Percentiles rank a stretch among this genome's conserved stretches.
These are phyloP conservation scores for Grosmannia serpens DNA, from an alignment of 2,329 filamentous ascomycete genomes.

Conservation along the genomic window DNA sequence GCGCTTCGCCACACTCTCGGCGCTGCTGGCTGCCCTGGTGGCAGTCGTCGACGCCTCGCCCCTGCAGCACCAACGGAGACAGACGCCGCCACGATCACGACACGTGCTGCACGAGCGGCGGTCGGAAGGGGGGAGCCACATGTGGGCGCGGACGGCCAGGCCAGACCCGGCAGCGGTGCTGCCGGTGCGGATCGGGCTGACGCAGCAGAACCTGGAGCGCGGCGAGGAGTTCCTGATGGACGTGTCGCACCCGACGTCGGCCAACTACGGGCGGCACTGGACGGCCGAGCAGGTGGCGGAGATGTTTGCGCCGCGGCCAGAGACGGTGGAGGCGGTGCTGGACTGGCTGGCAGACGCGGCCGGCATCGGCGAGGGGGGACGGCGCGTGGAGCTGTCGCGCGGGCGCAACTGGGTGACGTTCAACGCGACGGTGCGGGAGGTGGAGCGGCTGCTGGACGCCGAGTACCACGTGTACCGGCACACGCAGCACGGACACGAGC, in stretches of 20 bases:
- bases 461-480: slow-evolving; percentile 41
- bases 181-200: slow-evolving; percentile 30
- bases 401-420: slow-evolving; percentile 43
- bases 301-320: slow-evolving; percentile 28
- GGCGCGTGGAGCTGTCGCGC: slow-evolving; percentile 36
- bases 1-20: background rate
- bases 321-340: slow-evolving; percentile 37
- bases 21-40: slow-evolving; percentile 19
- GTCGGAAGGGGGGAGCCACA: slow-evolving; percentile 10
- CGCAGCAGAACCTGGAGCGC: slow-evolving; percentile 33
- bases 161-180: slow-evolving; percentile 16
- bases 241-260: slow-evolving; percentile 31
- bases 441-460: slow-evolving; percentile 39
- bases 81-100: background rate
- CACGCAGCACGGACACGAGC: slow-evolving; percentile 19
- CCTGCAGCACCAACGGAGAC: background rate
- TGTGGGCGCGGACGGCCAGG: slow-evolving; percentile 15
- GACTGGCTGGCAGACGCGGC: slow-evolving; percentile 37
- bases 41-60: slow-evolving; percentile 16
- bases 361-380: slow-evolving; percentile 29
- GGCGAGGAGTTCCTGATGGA: slow-evolving; percentile 31
- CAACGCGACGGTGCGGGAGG: slow-evolving; percentile 40
- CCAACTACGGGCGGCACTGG: slow-evolving; percentile 36
- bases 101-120: slow-evolving; percentile 23
- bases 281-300: slow-evolving; percentile 28